phyloP scores from a whole-genome alignment of 2,329 filamentous ascomycete species.

The Onygena corvina region DNA sequence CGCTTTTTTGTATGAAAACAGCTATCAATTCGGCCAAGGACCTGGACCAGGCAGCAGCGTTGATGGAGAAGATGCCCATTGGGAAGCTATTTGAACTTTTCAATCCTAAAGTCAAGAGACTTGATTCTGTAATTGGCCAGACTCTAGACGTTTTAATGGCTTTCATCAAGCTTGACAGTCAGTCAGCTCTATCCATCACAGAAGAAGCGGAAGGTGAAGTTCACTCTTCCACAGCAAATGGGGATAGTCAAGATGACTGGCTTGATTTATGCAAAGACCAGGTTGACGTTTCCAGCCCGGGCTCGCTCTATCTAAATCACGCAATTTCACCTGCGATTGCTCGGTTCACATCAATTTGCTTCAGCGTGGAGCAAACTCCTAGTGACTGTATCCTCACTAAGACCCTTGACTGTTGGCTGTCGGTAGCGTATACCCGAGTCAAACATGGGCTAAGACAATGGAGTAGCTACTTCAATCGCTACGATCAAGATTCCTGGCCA shows the following conservation, averaged over 20 bases:
- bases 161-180: conserved; percentile 28
- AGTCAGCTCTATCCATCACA: conserved; percentile 15
- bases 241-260: conserved; percentile 54
- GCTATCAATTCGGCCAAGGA: conserved; percentile 35
- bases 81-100: conserved; percentile 41
- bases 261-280: conserved; percentile 40
- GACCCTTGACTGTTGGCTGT: conserved; percentile 45
- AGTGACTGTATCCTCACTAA: conserved; percentile 44
- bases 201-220: conserved; percentile 17
- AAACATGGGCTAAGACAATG: conserved; percentile 39
- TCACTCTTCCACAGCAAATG: conserved; percentile 30
- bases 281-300: conserved; percentile 19
- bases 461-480: conserved; percentile 45
- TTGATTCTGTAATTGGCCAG: conserved; percentile 38
- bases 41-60: conserved; percentile 30
- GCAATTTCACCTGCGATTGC: conserved; percentile 40
- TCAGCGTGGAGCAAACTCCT: conserved; percentile 45
- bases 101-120: conserved; percentile 36
- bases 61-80: conserved; percentile 36
- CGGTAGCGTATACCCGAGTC: conserved; percentile 38
- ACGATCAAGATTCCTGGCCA: conserved; percentile 40
- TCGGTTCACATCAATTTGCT: conserved; percentile 48
- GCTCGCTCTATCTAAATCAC: conserved; percentile 28
- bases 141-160: conserved; percentile 38
- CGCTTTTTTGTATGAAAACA: conserved; percentile 40